Evolutionary conservation across 768 basidiomycete genomes (phyloP).

Genomic region (Rhodotorula babjevae): DNA sequence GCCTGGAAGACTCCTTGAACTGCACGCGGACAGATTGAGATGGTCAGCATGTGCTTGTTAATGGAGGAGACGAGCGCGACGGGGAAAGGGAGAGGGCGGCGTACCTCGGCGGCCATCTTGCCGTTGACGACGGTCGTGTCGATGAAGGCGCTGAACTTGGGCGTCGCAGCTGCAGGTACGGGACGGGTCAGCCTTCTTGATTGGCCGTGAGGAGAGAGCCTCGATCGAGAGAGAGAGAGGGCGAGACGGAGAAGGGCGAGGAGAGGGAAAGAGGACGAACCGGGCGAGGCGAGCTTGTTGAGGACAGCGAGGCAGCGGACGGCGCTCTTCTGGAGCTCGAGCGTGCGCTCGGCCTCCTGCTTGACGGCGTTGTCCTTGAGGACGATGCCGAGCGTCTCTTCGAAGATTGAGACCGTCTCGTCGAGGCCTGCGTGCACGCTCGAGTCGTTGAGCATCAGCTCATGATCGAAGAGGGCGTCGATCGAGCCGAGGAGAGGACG

Average conservation of each 20-base stretch:
- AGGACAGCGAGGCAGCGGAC: slow-evolving; percentile 81
- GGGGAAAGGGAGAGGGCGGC: not conserved
- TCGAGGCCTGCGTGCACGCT: slow-evolving; percentile 55
- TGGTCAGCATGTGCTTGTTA: too few relatives aligned
- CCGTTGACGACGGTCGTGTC: slow-evolving; percentile 5
- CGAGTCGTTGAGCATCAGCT: too few relatives aligned
- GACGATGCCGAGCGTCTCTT: slow-evolving; percentile 83
- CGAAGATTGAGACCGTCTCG: slow-evolving; percentile 73
- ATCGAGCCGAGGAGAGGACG: too few relatives aligned
- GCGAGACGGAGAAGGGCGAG: too few relatives aligned
- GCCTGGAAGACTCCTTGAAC: slow-evolving; percentile 24
- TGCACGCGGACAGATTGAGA: not conserved
- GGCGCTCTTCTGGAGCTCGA: slow-evolving; percentile 85
- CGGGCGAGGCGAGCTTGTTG: slow-evolving; percentile 57
- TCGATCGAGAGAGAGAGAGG: not conserved
- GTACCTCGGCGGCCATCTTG: slow-evolving; percentile 21
- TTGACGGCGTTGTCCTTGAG: slow-evolving; percentile 90
- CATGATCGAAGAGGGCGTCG: too few relatives aligned
- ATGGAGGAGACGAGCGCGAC: too few relatives aligned
- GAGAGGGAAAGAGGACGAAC: too few relatives aligned
- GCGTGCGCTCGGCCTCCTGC: slow-evolving; percentile 78
- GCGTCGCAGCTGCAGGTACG: not conserved
- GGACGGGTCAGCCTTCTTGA: not conserved
- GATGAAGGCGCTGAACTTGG: slow-evolving; percentile 22
- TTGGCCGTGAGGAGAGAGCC: not conserved